phyloP scores from a whole-genome alignment of 768 basidiomycete species.

The Daedaleopsis nitida region DNA sequence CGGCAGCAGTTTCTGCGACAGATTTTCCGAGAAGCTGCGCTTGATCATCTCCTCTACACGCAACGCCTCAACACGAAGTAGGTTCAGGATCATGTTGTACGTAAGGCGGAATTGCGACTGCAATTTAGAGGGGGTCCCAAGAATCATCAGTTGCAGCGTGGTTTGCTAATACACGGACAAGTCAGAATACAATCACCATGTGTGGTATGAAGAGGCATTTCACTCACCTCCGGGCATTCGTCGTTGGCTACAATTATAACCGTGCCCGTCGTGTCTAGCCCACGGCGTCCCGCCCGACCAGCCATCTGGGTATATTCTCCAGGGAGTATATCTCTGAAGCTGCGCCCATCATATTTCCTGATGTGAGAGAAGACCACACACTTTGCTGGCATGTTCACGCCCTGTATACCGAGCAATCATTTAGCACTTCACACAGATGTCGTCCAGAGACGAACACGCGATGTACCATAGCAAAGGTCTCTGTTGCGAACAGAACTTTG shows the following conservation, averaged over 20 bases:
- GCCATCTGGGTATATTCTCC: constrained; percentile 99
- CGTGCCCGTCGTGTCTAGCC: constrained; percentile 92
- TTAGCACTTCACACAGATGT: not conserved
- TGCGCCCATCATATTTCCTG: constrained; percentile 92
- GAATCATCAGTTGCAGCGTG: constrained; percentile 84
- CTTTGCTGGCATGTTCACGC: constrained; percentile 99
- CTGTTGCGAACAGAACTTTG: constrained; percentile 96
- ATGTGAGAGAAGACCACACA: constrained; percentile 96
- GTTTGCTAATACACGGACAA: constrained; percentile 52
- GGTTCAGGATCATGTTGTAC: constrained; percentile 98
- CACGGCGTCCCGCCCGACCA: constrained; percentile 94
- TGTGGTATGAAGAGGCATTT: not conserved
- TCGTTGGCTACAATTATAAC: constrained; percentile 89
- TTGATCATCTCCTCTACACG: constrained; percentile 99
- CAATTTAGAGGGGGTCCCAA: constrained; percentile 90
- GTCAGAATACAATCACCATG: not conserved
- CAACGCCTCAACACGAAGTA: constrained; percentile 93
- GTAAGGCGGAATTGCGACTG: constrained; percentile 96
- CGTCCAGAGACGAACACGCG: not conserved
- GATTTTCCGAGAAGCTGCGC: constrained; percentile 97
- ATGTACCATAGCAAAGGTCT: constrained; percentile 96
- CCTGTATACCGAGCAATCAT: constrained; percentile 46
- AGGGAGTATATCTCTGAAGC: constrained; percentile 86
- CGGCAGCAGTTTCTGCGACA: constrained; percentile 87
- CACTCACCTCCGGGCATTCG: constrained; percentile 79